These are phyloP conservation scores for Hypomontagnella monticulosa DNA, from an alignment of 495 filamentous ascomycete species.

Conservation along the genomic window DNA sequence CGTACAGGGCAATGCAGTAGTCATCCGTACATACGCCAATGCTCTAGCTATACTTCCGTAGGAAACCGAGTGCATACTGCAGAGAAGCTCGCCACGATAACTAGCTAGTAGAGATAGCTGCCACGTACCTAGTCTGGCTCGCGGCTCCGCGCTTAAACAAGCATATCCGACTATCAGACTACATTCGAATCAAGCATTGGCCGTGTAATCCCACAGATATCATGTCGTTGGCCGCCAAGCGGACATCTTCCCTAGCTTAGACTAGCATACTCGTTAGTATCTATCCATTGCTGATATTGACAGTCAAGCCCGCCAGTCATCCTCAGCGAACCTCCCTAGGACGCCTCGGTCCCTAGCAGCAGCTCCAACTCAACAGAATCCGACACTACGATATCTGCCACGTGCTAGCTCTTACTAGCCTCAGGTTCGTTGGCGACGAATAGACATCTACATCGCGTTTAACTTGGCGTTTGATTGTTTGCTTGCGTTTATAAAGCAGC, in stretches of 20 bases:
- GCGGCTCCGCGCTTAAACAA: conserved; percentile 25
- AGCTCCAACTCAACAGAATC: conserved; percentile 7
- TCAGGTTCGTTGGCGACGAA: neutral
- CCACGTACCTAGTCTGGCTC: conserved; percentile 21
- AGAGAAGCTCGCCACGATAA: conserved; percentile 10
- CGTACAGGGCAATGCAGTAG: too few relatives aligned
- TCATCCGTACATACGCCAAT: conserved; percentile 15
- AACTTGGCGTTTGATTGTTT: conserved; percentile 5
- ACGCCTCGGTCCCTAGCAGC: neutral
- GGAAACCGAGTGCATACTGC: too few relatives aligned
- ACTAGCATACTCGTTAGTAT: conserved; percentile 9
- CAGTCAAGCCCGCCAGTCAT: neutral
- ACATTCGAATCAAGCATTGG: neutral
- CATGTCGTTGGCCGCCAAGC: neutral
- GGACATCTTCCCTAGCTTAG: conserved; percentile 5
- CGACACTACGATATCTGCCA: neutral
- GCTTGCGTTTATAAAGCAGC: neutral
- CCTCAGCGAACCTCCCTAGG: neutral
- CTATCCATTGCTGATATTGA: neutral
- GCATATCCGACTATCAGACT: conserved; percentile 1
- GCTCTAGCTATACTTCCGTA: neutral
- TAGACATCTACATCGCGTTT: conserved; percentile 1
- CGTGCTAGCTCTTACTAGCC: conserved; percentile 1
- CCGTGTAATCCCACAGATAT: neutral
- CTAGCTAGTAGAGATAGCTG: conserved; percentile 8